A percentile compares a stretch with the other conserved stretches of the same genome.
Conservation (phyloP, 2,329 filamentous ascomycete species). For the Pezicula radicicola region DNA sequence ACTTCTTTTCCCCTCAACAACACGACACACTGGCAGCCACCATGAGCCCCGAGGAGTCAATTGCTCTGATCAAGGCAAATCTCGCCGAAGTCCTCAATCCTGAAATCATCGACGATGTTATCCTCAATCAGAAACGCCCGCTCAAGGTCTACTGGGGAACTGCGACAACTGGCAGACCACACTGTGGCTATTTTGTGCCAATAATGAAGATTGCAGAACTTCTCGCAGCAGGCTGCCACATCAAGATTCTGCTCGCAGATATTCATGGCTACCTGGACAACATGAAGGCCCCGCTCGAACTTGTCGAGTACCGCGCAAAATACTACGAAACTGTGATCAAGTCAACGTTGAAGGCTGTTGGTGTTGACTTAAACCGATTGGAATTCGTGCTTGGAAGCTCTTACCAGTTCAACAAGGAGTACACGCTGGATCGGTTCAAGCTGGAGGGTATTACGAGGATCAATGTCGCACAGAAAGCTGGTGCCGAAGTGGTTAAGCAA, state of each 20-base stretch:
- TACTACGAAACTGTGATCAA: constrained; percentile 83
- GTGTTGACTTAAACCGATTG: constrained; percentile 69
- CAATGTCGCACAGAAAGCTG: constrained; percentile 72
- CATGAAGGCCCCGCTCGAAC: constrained; percentile 82
- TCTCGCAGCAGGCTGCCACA: constrained; percentile 77
- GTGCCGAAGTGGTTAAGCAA: constrained; percentile 94
- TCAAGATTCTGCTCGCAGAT: constrained; percentile 67
- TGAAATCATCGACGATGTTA: constrained; percentile 73
- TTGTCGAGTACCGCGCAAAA: constrained; percentile 75
- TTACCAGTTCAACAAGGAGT: constrained; percentile 72
- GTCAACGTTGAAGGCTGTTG: constrained; percentile 71
- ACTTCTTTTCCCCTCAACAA: constrained; percentile 1
- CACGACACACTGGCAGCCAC: constrained; percentile 17
- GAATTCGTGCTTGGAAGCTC: constrained; percentile 81
- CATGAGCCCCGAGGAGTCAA: constrained; percentile 53
- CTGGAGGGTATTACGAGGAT: constrained; percentile 42
- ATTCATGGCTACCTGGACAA: constrained; percentile 78
- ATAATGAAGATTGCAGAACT: constrained; percentile 89
- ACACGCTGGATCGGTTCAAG: constrained; percentile 87
- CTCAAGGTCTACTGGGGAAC: constrained; percentile 86
- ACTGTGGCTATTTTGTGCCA: constrained; percentile 80
- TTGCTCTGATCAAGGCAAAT: constrained; percentile 76
- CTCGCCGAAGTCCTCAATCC: constrained; percentile 79
- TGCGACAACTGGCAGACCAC: constrained; percentile 71
- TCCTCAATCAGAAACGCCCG: constrained; percentile 66